A percentile compares a stretch with the other conserved stretches of the same genome.
phyloP scores from a whole-genome alignment of 2,329 filamentous ascomycete species.

The Cytospora chrysosperma region DNA sequence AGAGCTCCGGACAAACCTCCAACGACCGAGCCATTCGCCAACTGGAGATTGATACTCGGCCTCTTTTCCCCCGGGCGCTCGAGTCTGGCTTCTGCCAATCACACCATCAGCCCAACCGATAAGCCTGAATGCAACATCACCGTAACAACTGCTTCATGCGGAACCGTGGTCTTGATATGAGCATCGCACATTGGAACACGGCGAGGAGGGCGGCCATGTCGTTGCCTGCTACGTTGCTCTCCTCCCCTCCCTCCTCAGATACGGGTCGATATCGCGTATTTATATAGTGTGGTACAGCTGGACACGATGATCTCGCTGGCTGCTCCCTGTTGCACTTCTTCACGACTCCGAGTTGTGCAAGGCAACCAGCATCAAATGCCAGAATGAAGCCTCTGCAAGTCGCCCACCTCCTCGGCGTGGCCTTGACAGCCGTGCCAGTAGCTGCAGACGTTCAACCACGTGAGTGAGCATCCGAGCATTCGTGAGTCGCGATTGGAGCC shows the following conservation, averaged over 20 bases:
- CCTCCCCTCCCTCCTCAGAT: background rate
- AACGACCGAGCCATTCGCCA: background rate
- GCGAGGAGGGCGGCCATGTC: background rate
- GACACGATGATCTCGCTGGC: background rate
- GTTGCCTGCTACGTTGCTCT: background rate
- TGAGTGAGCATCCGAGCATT: background rate
- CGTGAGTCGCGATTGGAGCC: no score
- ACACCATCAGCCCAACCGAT: background rate
- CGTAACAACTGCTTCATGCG: background rate
- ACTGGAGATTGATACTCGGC: background rate
- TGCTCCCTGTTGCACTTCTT: background rate
- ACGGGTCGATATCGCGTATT: background rate
- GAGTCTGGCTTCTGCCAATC: background rate
- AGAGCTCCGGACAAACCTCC: background rate
- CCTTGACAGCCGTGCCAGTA: background rate
- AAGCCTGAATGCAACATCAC: background rate
- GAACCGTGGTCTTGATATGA: background rate
- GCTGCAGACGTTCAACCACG: conserved; percentile 5
- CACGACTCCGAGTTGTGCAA: background rate
- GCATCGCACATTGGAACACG: background rate
- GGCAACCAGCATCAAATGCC: background rate
- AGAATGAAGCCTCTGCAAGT: background rate
- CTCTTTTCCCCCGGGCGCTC: background rate
- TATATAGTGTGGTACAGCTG: background rate
- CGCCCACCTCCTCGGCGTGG: background rate